These are phyloP conservation scores for Monilinia laxa DNA, from an alignment of 2,329 filamentous ascomycete species.

Conservation along the genomic window DNA sequence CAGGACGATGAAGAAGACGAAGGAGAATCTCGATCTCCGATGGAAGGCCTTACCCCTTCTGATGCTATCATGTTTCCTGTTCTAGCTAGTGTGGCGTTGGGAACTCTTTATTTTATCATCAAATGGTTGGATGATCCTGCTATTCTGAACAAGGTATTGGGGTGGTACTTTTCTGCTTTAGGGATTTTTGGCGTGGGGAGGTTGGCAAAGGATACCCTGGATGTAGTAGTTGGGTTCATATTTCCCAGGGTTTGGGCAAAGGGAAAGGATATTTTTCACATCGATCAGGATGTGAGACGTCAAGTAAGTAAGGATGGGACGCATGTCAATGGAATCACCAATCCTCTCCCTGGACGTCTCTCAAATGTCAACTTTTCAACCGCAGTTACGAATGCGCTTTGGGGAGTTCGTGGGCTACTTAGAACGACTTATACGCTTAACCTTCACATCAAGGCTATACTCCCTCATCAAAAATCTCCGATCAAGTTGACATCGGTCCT, in stretches of 20 bases:
- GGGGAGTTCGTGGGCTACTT: slow-evolving; percentile 53
- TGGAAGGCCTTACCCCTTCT: slow-evolving; percentile 68
- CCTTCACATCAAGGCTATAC: slow-evolving; percentile 34
- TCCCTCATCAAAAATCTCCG: slow-evolving; percentile 31
- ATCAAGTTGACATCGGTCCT: slow-evolving; percentile 34
- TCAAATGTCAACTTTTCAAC: slow-evolving; percentile 40
- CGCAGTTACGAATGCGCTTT: slow-evolving; percentile 42
- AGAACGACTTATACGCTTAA: slow-evolving; percentile 50
- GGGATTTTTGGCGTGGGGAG: slow-evolving; percentile 75
- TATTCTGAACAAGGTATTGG: slow-evolving; percentile 78
- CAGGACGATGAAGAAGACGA: slow-evolving; percentile 51
- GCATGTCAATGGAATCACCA: slow-evolving; percentile 28
- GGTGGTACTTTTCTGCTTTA: slow-evolving; percentile 78
- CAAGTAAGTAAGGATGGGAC: slow-evolving; percentile 30
- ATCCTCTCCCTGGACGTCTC: slow-evolving; percentile 45
- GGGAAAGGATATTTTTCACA: slow-evolving; percentile 50
- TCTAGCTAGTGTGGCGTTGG: slow-evolving; percentile 69
- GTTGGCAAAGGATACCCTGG: slow-evolving; percentile 69
- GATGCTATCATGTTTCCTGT: slow-evolving; percentile 86
- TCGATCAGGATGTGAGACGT: slow-evolving; percentile 41
- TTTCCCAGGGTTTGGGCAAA: slow-evolving; percentile 71
- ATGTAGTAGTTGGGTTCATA: slow-evolving; percentile 62
- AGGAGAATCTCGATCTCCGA: slow-evolving; percentile 54
- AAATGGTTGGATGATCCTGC: slow-evolving; percentile 82
- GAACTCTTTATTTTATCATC: slow-evolving; percentile 81